Conservation (phyloP, 2,329 filamentous ascomycete genomes). For the Trichothecium roseum region DNA sequence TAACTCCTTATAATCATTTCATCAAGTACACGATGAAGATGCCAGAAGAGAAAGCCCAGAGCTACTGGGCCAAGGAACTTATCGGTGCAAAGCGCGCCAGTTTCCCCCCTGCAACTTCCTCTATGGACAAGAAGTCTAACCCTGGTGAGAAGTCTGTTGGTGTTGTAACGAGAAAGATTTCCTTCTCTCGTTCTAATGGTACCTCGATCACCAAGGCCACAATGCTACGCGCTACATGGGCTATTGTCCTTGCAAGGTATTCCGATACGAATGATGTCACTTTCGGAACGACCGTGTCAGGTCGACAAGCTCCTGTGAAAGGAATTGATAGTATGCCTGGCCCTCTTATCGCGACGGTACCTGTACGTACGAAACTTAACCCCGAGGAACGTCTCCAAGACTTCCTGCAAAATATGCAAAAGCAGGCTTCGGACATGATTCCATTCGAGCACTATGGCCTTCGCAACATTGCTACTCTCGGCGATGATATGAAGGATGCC, state of each 20-base stretch:
- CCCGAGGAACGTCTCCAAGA: conserved; percentile 5
- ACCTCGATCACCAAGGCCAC: conserved; percentile 7
- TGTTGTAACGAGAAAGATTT: not conserved
- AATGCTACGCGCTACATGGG: conserved; percentile 5
- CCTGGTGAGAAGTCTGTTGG: no score
- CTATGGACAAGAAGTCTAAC: not conserved
- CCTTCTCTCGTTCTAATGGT: conserved; percentile 4
- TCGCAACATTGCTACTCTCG: conserved; percentile 8
- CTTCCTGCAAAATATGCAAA: conserved; percentile 4
- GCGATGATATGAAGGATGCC: conserved; percentile 4
- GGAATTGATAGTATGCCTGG: conserved; percentile 6
- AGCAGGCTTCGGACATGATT: conserved; percentile 6
- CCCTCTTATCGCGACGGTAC: conserved; percentile 8
- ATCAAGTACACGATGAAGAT: conserved; percentile 28
- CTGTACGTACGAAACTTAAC: conserved; percentile 5
- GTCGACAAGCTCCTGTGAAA: conserved; percentile 9
- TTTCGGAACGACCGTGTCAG: conserved; percentile 11
- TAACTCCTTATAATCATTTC: conserved; percentile 24
- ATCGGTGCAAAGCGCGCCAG: conserved; percentile 2
- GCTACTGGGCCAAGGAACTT: not conserved
- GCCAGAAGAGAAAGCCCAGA: not conserved
- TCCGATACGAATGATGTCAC: conserved; percentile 19
- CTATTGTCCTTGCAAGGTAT: conserved; percentile 12
- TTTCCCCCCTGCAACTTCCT: conserved; percentile 1
- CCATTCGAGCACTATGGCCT: conserved; percentile 10